Conservation (phyloP, 2,329 filamentous ascomycete genomes). For the Pseudopyricularia cyperi region DNA sequence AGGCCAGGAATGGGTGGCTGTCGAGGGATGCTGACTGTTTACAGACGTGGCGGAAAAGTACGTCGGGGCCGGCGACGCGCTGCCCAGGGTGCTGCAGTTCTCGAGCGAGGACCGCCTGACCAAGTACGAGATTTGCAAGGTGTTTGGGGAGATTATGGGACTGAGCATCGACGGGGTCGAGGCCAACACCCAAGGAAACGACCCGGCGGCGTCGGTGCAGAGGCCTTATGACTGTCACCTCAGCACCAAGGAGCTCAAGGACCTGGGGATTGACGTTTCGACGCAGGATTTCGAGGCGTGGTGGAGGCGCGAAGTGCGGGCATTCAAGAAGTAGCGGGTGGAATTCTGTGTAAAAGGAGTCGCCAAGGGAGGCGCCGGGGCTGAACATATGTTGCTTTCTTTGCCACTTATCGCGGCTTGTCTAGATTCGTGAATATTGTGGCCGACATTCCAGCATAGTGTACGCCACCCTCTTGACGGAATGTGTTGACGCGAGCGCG, state of each 20-base stretch:
- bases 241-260: slow-evolving; percentile 59
- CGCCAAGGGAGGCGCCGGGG: not conserved
- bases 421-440: too few species aligned
- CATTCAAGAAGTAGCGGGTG: slow-evolving; percentile 37
- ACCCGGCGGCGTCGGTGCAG: slow-evolving; percentile 57
- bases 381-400: not conserved
- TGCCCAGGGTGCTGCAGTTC: slow-evolving; percentile 70
- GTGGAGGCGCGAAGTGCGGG: slow-evolving; percentile 58
- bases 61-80: slow-evolving; percentile 31
- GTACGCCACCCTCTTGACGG: too few species aligned
- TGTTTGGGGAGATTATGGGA: slow-evolving; percentile 68
- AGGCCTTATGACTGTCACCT: slow-evolving; percentile 83
- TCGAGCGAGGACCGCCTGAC: slow-evolving; percentile 76
- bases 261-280: slow-evolving; percentile 60
- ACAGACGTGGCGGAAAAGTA: slow-evolving; percentile 62
- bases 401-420: not conserved
- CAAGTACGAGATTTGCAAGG: slow-evolving; percentile 78
- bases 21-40: not conserved
- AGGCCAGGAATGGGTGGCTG: not conserved
- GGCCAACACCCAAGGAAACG: slow-evolving; percentile 58
- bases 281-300: slow-evolving; percentile 67
- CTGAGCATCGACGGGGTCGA: slow-evolving; percentile 55
- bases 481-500: not conserved
- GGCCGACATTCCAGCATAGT: too few species aligned
- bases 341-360: not conserved